Percentiles rank a stretch among this genome's conserved stretches.
phyloP scores from a whole-genome alignment of 306 rosid species.

The Citrullus amarus region DNA sequence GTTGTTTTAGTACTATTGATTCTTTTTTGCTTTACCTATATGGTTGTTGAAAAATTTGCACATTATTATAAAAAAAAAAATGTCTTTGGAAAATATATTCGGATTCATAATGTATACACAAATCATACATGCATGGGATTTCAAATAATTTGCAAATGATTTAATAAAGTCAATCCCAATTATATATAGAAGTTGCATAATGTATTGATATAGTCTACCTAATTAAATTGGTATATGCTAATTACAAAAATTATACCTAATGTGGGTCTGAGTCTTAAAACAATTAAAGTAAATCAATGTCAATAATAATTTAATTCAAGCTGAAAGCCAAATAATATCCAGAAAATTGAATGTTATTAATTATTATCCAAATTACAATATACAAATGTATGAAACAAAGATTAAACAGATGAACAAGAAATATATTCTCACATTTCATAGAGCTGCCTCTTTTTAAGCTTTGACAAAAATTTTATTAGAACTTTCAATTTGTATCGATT shows the following conservation, averaged over 20 bases:
- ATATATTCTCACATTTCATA: neutral
- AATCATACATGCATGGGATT: neutral
- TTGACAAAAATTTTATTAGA: too few species aligned
- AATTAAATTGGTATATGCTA: neutral
- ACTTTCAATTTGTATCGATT: too few species aligned
- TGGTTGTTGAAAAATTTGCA: neutral
- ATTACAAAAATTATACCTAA: neutral
- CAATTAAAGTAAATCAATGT: neutral
- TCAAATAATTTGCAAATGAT: slow-evolving; percentile 1
- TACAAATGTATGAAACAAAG: neutral
- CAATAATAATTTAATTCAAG: neutral
- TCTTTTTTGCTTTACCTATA: neutral
- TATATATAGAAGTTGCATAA: neutral
- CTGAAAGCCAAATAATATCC: neutral
- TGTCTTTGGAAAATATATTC: neutral
- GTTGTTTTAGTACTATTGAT: neutral
- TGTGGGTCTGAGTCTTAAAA: neutral
- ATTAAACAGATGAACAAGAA: neutral
- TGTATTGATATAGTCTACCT: neutral
- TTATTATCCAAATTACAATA: neutral
- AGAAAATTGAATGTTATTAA: neutral
- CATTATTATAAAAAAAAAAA: neutral
- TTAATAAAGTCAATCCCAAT: neutral
- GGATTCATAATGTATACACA: neutral
- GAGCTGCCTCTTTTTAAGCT: too few species aligned